phyloP scores from a whole-genome alignment of 176 grass and related monocot genomes.

The Avena eriantha region DNA sequence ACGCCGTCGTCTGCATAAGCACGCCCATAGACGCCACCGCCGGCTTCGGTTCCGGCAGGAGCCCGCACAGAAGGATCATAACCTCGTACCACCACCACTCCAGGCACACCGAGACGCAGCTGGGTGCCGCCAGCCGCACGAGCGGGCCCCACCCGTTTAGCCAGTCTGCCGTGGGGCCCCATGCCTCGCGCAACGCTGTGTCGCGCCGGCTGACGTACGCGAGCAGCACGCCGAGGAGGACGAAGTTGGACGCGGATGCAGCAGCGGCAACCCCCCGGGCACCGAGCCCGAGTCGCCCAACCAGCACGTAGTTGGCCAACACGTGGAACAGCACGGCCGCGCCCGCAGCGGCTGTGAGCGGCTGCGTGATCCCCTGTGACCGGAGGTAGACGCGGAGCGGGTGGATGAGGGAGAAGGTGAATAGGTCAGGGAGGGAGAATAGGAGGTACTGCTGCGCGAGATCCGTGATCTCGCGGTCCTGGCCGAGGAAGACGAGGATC shows the following conservation, averaged over 20 bases:
- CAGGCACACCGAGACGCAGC: constrained; percentile 92
- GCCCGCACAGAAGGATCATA: constrained; percentile 94
- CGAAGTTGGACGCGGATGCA: constrained; percentile 77
- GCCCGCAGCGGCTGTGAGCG: constrained; percentile 61
- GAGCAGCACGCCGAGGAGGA: constrained; percentile 63
- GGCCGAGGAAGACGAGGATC: constrained; percentile 78
- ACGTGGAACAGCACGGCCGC: constrained; percentile 63
- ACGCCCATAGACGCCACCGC: constrained; percentile 98
- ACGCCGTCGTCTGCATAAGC: constrained; percentile 96
- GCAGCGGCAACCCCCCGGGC: constrained; percentile 70
- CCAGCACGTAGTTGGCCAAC: constrained; percentile 70
- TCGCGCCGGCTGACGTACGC: constrained; percentile 44
- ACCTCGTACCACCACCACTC: constrained; percentile 99
- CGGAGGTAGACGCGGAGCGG: constrained; percentile 94
- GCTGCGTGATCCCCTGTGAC: constrained; percentile 78
- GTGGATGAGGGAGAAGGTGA: constrained; percentile 91
- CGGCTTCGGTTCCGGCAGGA: constrained; percentile 78
- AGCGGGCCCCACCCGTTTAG: constrained; percentile 74
- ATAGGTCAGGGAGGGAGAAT: constrained; percentile 85
- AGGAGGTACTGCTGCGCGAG: constrained; percentile 76
- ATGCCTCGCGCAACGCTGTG: constrained; percentile 22
- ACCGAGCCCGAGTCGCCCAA: constrained; percentile 60
- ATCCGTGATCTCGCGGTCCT: constrained; percentile 79
- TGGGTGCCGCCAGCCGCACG: constrained; percentile 64
- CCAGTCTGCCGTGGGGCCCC: constrained; percentile 55